Conservation (phyloP, 2,329 filamentous ascomycete genomes). For the Blastomyces silverae region DNA sequence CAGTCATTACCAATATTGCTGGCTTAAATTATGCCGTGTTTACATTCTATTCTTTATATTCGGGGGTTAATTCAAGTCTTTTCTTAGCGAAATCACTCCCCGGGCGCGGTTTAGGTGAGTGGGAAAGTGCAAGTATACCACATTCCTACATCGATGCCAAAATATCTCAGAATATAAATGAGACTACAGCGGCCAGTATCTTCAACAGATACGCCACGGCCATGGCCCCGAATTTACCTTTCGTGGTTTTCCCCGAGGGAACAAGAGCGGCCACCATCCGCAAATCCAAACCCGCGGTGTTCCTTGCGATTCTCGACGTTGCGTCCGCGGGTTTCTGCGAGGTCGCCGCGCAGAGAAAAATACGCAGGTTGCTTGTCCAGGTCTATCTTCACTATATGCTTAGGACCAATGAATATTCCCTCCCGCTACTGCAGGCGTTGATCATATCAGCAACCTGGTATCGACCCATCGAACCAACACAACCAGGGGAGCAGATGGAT, state of each 20-base stretch:
- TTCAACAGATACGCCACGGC: background rate
- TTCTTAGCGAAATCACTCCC: background rate
- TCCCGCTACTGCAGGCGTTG: conserved; percentile 4
- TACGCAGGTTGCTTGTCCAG: conserved; percentile 10
- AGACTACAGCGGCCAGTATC: background rate
- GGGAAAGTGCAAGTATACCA: background rate
- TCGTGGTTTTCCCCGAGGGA: background rate
- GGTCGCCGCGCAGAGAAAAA: background rate
- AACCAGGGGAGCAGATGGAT: conserved; percentile 12
- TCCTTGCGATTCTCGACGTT: background rate
- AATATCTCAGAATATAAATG: background rate
- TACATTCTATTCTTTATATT: background rate
- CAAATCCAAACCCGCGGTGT: background rate
- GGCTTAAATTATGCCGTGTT: background rate
- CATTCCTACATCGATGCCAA: background rate
- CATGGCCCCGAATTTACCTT: background rate
- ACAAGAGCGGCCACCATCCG: background rate
- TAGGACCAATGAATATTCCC: conserved; percentile 4
- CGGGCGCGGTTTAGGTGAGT: background rate
- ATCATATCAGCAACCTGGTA: conserved; percentile 11
- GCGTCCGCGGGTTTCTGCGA: background rate
- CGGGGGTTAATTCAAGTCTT: background rate
- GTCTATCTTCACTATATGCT: conserved; percentile 11
- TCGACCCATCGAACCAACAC: conserved; percentile 3
- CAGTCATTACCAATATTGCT: background rate